Percentiles rank a stretch among this genome's conserved stretches.
phyloP scores from a whole-genome alignment of 208 protist genomes.

The Leptomonas pyrrhocoris region DNA sequence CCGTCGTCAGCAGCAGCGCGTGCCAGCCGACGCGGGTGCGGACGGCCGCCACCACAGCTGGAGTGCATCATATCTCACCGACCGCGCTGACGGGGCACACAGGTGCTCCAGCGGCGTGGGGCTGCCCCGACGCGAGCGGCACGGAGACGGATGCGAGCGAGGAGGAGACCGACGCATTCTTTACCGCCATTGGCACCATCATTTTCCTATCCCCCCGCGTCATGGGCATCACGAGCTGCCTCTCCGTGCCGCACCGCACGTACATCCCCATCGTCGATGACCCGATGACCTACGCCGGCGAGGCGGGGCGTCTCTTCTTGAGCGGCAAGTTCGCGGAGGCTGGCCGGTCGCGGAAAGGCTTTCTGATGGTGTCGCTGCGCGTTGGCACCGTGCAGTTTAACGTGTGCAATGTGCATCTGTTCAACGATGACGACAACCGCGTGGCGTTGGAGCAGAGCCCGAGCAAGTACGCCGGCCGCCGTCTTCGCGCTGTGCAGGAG shows the following conservation, averaged over 20 bases:
- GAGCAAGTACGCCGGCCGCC: slow-evolving; percentile 52
- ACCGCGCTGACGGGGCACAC: too few species aligned
- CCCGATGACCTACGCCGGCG: slow-evolving; percentile 73
- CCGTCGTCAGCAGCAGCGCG: slow-evolving; percentile 19
- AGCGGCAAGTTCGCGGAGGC: slow-evolving; percentile 63
- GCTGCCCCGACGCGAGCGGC: slow-evolving; percentile 8
- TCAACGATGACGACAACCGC: slow-evolving; percentile 71
- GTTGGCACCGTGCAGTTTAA: slow-evolving; percentile 68
- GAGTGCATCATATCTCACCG: too few species aligned
- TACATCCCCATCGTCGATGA: slow-evolving; percentile 80
- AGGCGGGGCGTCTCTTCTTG: slow-evolving; percentile 52
- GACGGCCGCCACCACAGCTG: not conserved
- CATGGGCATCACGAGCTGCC: slow-evolving; percentile 70
- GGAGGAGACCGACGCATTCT: slow-evolving; percentile 36
- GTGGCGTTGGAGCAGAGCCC: slow-evolving; percentile 49
- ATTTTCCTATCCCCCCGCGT: slow-evolving; percentile 79
- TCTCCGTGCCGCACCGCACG: slow-evolving; percentile 78
- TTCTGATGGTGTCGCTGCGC: slow-evolving; percentile 73
- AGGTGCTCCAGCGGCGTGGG: too few species aligned
- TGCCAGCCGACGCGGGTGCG: not conserved
- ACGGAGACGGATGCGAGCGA: slow-evolving; percentile 18
- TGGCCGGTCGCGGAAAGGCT: slow-evolving; percentile 72
- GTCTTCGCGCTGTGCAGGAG: slow-evolving; percentile 63
- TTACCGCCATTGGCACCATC: slow-evolving; percentile 73
- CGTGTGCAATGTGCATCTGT: slow-evolving; percentile 76